These are phyloP conservation scores for Chalara sp. DNA, from an alignment of 2,329 filamentous ascomycete species.

Conservation along the genomic window DNA sequence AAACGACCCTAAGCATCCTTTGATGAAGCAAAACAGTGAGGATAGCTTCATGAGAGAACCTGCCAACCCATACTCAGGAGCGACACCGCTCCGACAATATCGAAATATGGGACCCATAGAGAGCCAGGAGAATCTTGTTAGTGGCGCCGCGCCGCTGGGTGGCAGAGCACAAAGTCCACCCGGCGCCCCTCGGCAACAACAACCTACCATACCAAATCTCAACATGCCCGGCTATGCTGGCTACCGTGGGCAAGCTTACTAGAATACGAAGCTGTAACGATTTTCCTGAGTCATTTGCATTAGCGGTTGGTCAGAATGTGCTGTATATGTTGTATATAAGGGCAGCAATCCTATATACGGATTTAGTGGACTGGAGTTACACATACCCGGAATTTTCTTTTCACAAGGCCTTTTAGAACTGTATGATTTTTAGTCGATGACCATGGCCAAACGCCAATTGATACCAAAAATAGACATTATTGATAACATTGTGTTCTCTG, in stretches of 20 bases:
- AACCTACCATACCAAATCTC: constrained; percentile 14
- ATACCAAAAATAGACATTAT: no score
- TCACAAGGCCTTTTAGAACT: no score
- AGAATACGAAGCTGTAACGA: constrained; percentile 3
- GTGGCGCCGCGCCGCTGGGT: constrained; percentile 19
- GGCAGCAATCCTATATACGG: no score
- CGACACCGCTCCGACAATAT: constrained; percentile 17
- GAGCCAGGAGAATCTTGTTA: constrained; percentile 18
- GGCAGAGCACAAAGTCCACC: constrained; percentile 9
- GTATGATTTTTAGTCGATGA: no score
- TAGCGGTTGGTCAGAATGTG: background rate
- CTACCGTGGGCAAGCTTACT: constrained; percentile 23
- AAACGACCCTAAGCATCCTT: constrained; percentile 16
- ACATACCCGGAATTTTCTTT: no score
- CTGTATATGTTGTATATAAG: no score
- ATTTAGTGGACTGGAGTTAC: no score
- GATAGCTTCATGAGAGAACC: constrained; percentile 24
- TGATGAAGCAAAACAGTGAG: constrained; percentile 10
- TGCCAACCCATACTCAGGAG: constrained; percentile 21
- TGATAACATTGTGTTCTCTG: no score
- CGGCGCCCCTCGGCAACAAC: constrained; percentile 3
- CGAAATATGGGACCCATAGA: constrained; percentile 6
- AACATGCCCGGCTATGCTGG: constrained; percentile 10
- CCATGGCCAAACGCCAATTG: no score
- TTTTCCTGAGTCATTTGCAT: background rate